A percentile compares a stretch with the other conserved stretches of the same genome.
These are phyloP conservation scores for Themeda triandra DNA, from an alignment of 176 grass and related monocot genomes.

Conservation along the genomic window DNA sequence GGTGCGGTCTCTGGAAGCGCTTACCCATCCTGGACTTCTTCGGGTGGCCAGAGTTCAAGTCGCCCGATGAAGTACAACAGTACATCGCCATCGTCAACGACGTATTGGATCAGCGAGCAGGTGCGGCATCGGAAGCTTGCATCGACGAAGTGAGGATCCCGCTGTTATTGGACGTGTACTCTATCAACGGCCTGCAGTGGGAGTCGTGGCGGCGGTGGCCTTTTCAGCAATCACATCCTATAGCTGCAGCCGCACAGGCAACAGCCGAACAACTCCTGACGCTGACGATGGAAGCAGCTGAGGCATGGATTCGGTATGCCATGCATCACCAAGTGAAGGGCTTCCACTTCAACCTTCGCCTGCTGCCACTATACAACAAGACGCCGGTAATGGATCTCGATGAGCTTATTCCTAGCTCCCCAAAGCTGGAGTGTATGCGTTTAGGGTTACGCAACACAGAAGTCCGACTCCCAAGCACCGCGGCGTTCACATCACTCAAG, in stretches of 20 bases:
- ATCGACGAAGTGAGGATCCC: neutral
- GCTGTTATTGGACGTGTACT: neutral
- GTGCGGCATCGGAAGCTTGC: too few species aligned
- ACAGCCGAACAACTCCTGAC: too few species aligned
- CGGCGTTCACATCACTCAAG: neutral
- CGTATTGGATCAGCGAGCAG: too few species aligned
- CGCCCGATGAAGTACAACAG: too few species aligned
- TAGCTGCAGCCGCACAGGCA: too few species aligned
- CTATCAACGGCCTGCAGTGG: neutral
- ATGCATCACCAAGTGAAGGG: too few species aligned
- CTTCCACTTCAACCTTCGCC: too few species aligned
- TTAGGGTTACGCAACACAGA: neutral
- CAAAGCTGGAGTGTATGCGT: neutral
- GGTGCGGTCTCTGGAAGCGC: neutral
- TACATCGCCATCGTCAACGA: neutral
- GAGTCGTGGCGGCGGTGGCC: too few species aligned
- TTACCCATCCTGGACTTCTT: neutral
- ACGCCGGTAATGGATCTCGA: neutral
- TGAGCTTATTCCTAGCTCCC: neutral
- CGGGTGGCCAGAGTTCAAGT: neutral
- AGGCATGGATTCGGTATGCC: too few species aligned
- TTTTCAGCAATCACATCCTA: too few species aligned
- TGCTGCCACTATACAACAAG: too few species aligned
- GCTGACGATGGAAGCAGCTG: too few species aligned
- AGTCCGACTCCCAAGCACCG: neutral